Evolutionary conservation across 2,329 filamentous ascomycete species (phyloP), one percentile per base, ranked within the genome.

Genomic region (Fusarium metavorans): DNA sequence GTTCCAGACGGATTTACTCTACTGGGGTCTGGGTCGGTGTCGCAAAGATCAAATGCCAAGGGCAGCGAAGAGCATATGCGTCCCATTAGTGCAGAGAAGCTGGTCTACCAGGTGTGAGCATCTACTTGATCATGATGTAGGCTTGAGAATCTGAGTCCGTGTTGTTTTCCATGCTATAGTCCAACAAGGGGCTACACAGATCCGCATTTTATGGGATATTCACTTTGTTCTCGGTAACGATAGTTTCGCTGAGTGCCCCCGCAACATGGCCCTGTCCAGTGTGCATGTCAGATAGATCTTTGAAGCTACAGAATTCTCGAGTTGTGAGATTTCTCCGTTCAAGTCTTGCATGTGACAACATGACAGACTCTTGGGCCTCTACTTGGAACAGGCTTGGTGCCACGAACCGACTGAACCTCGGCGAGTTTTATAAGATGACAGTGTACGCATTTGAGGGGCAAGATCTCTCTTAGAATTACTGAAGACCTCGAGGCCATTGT

Each of bases 41-140:
- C 72, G 1, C 74, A 71, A 16, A 76, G 81, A 11, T 54, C 60
- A n/a, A 63, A 23, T 3, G 48, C 20, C 2, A 20, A 64, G 9
- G 77, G 79, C 3, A 18, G 18, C 1, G 79, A 83, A 59, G 76
- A 77, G 1, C 80, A 80, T 60, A 84, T 85, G 83, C 77, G 72
- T 2, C 82, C 84, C 0, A 76, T 86, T 1, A 84, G 83, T 64
- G 83, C 77, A 0, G 84, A 86, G 74, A 86, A 86, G 74, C 59
- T 85, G 11, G 80, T 82, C 0, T 82, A 82, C 7, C 43, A 20
- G 43, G 68, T 37, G 35, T 66, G 20, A 59, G n/a, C 18, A 10
- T 32, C 48, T 11, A 52, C 18, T 10, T 30, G 25, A 18, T 52
- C 48, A 30, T 32, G 48, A 13, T 30, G 32, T 7, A n/a, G 6